Base-by-base conservation (phyloP, 2,329 filamentous ascomycete genomes). In the Aspergillus floridensis region DNA sequence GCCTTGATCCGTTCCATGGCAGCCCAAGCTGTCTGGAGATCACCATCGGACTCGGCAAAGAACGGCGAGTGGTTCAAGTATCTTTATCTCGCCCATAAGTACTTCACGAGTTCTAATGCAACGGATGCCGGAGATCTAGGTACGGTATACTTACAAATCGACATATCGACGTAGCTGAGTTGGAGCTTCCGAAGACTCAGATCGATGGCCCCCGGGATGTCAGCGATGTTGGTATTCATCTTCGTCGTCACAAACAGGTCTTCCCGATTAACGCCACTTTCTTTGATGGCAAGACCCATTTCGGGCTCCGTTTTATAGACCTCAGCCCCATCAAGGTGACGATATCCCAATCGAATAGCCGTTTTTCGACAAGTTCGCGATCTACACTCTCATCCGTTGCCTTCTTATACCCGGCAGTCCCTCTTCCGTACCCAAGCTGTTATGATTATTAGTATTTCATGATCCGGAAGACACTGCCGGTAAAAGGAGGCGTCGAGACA, bases 41-140 rank as follows among this genome's bases (percentile, higher is more conserved):
- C 80, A 31, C 74, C 74, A 52, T 85, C 81, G 0, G 78, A 78
- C 49, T 82, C 78, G 44, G 80, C 80, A 63, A 82, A 85, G 74
- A 84, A 88, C 0, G 86, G 86, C 2, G 79, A 73, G 67, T 88
- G 86, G 61, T 88, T 87, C 14, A 88, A 74, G 66, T 86, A 87
- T 53, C 83, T 85, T 49, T 7, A 35, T 53, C 14, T 11, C 47
- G 16, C 56, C 29, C 10, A 21, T 49, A 29, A 29, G 7, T 29
- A 29, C 26, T 29, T 29, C 26, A 29, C 26, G 24, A 46, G 49
- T 22, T 10, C 19, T 19, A 16, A 44, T 44, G 38, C 16, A n/a
- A 19, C 5, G 16, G 16, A n/a, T 41, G 16, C 14, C 16, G 16
- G 16, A n/a, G 38, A 19, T 12, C 16, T 7, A n/a, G 38, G 14